A percentile compares a stretch with the other conserved stretches of the same genome.
Conservation (phyloP, 768 basidiomycete species). For the Kwoniella heveanensis region DNA sequence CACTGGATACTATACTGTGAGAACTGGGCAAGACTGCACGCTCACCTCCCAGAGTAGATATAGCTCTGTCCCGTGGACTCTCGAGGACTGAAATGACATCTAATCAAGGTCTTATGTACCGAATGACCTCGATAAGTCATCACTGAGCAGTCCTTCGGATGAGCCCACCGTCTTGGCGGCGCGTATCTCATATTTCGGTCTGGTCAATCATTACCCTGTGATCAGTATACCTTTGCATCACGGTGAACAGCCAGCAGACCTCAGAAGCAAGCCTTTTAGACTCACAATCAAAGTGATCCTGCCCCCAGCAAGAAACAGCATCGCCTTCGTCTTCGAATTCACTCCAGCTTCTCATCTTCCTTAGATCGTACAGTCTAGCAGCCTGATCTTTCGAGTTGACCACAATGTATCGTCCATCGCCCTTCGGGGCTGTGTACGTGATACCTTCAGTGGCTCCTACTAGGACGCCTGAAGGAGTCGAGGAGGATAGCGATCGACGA, state of each 20-base stretch:
- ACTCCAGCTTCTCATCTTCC: conserved; percentile 79
- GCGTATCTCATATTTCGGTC: conserved; percentile 58
- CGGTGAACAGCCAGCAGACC: neutral
- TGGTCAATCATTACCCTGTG: too few relatives aligned
- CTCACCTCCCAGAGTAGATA: conserved; percentile 88
- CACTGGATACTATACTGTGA: neutral
- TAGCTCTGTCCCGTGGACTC: conserved; percentile 92
- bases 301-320: conserved; percentile 62
- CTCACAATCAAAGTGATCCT: conserved; percentile 68
- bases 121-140: conserved; percentile 94
- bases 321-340: conserved; percentile 65
- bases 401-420: conserved; percentile 91
- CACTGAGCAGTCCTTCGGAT: conserved; percentile 87
- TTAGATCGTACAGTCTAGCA: conserved; percentile 86
- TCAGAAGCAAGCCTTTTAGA: conserved; percentile 41
- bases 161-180: conserved; percentile 67
- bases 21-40: conserved; percentile 59
- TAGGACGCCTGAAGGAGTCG: conserved; percentile 86
- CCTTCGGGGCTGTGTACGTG: conserved; percentile 91
- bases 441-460: conserved; percentile 94
- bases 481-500: conserved; percentile 60
- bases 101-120: conserved; percentile 85
- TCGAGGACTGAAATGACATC: conserved; percentile 92
- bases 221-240: too few relatives aligned
- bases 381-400: conserved; percentile 97